phyloP scores from a whole-genome alignment of 306 rosid genomes.

The Corylus americana region DNA sequence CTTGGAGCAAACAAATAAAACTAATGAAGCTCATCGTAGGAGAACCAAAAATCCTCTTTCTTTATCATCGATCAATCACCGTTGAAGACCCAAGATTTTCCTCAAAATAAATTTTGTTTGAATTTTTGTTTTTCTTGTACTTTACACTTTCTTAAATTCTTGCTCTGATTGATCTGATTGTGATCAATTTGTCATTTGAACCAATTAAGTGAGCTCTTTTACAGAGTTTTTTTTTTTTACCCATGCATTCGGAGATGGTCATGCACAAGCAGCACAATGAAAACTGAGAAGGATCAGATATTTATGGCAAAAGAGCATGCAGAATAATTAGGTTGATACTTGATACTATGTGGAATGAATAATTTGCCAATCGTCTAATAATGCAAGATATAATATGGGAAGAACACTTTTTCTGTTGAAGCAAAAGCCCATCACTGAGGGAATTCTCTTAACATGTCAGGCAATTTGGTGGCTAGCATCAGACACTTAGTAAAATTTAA shows the following conservation, averaged over 20 bases:
- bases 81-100: not conserved
- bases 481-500: too few relatives aligned
- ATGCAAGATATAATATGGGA: not conserved
- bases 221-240: too few relatives aligned
- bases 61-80: too few relatives aligned
- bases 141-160: not conserved
- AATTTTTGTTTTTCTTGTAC: not conserved
- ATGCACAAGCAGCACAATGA: not conserved
- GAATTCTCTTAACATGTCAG: too few relatives aligned
- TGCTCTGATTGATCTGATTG: too few relatives aligned
- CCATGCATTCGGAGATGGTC: too few relatives aligned
- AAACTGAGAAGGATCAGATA: not conserved
- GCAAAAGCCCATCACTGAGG: too few relatives aligned
- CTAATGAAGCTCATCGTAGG: not conserved
- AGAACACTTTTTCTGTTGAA: too few relatives aligned
- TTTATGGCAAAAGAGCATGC: not conserved
- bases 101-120: not conserved
- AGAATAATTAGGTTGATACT: not conserved
- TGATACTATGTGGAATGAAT: not conserved
- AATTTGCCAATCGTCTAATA: not conserved
- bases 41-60: too few relatives aligned
- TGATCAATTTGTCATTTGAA: too few relatives aligned
- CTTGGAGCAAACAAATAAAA: conserved; percentile 34
- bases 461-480: too few relatives aligned
- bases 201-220: too few relatives aligned